Evolutionary conservation across 2,329 filamentous ascomycete species (phyloP).

Genomic region (Exophiala lecanii-corni): DNA sequence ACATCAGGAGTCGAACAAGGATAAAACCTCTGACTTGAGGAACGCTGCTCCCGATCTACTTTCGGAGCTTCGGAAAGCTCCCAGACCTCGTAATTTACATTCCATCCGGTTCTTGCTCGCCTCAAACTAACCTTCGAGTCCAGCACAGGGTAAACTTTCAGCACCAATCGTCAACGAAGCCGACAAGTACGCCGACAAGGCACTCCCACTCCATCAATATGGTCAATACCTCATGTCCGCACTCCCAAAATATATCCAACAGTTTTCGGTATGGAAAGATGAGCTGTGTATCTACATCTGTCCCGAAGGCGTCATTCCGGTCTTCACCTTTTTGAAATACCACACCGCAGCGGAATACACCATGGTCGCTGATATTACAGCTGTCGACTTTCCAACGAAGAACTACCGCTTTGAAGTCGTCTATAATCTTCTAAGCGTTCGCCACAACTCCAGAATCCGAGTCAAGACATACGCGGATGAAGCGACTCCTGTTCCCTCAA

Average conservation of each 20-base stretch:
- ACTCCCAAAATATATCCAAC: slow-evolving; percentile 95
- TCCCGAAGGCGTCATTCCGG: slow-evolving; percentile 80
- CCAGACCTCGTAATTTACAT: slow-evolving; percentile 44
- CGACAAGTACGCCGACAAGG: slow-evolving; percentile 86
- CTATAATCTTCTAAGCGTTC: slow-evolving; percentile 93
- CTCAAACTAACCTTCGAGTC: slow-evolving; percentile 7
- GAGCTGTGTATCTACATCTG: slow-evolving; percentile 93
- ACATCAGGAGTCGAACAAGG: slow-evolving; percentile 10
- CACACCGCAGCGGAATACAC: slow-evolving; percentile 98
- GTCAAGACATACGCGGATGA: slow-evolving; percentile 99
- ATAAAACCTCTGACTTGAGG: slow-evolving; percentile 15
- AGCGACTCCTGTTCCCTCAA: slow-evolving; percentile 83
- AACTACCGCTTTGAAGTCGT: slow-evolving; percentile 96
- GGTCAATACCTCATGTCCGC: slow-evolving; percentile 96
- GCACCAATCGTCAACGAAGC: slow-evolving; percentile 81
- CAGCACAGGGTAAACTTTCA: slow-evolving; percentile 60
- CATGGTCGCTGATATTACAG: slow-evolving; percentile 85
- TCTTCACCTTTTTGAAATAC: slow-evolving; percentile 93
- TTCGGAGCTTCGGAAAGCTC: slow-evolving; percentile 63
- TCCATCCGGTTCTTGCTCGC: neutral
- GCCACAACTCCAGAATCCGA: slow-evolving; percentile 92
- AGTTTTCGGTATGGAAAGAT: slow-evolving; percentile 99
- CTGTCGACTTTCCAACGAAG: slow-evolving; percentile 90
- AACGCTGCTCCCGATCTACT: slow-evolving; percentile 53
- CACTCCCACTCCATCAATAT: slow-evolving; percentile 85